Conservation (phyloP, 352 stramenopile species). For the Phytophthora uliginosa region DNA sequence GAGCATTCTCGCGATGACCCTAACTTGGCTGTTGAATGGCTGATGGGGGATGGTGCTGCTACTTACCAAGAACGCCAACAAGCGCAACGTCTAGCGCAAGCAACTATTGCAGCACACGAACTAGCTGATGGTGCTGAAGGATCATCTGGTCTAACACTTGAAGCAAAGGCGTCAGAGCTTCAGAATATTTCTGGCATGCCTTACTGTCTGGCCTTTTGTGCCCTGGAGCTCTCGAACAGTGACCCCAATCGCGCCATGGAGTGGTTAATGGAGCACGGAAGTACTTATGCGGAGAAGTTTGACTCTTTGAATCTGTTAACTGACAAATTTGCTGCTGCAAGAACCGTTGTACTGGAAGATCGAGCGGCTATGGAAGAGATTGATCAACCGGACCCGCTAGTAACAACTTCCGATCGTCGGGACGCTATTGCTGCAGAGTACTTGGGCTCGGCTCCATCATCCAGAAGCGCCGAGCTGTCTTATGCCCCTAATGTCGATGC, state of each 20-base stretch:
- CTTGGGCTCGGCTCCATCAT: slow-evolving; percentile 31
- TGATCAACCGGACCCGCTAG: slow-evolving; percentile 76
- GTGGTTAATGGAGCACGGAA: slow-evolving; percentile 90
- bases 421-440: slow-evolving; percentile 24
- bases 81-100: slow-evolving; percentile 59
- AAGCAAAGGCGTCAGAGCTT: slow-evolving; percentile 79
- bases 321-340: slow-evolving; percentile 62
- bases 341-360: slow-evolving; percentile 60
- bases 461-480: slow-evolving; percentile 15
- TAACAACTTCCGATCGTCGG: slow-evolving; percentile 37
- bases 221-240: slow-evolving; percentile 80
- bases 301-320: slow-evolving; percentile 58
- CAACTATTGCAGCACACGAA: slow-evolving; percentile 48
- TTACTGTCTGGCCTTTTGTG: slow-evolving; percentile 63
- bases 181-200: slow-evolving; percentile 85
- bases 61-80: slow-evolving; percentile 82
- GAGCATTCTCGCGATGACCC: slow-evolving; percentile 87
- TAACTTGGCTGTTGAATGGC: slow-evolving; percentile 88
- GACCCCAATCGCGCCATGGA: slow-evolving; percentile 90
- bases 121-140: slow-evolving; percentile 27
- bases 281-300: slow-evolving; percentile 61
- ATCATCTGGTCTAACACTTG: slow-evolving; percentile 40
- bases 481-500: slow-evolving; percentile 63
- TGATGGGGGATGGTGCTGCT: slow-evolving; percentile 81
- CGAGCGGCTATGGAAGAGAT: slow-evolving; percentile 81